Base-by-base conservation (phyloP, 2,329 filamentous ascomycete species). In the Apiospora koreana region DNA sequence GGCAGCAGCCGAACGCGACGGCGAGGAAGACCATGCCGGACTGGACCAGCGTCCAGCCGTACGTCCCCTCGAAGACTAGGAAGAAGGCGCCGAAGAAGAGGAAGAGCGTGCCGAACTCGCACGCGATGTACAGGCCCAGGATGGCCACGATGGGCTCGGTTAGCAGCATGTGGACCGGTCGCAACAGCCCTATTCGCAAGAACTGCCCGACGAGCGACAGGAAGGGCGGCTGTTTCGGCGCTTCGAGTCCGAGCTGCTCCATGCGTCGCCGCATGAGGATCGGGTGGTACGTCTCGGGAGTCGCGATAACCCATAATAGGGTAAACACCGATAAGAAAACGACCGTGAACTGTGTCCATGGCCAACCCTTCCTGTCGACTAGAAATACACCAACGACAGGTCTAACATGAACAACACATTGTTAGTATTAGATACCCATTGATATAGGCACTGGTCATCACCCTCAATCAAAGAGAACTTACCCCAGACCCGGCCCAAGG, bases 121-220 rank as follows among this genome's bases (percentile, higher is more conserved):
- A 85, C 0, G 86, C 79, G 0, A 85, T 81, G 73, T 88, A 88
- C 0, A 88, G 74, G 54, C 82, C 84, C 46, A 84, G 78, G 69
- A 90, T 88, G 14, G 86, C 85, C 1, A 91, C 86, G 46, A 92
- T 90, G 2, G 90, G 89, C 74, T 92, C 90, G 1, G 86, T 85
- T 50, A 89, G 76, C 9, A 92, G 82, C 83, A 93, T 89, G 62
- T 85, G 83, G 0, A 90, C 23, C 0, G 88, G 88, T 14, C 87
- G 81, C 21, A 87, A 71, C 1, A 88, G 76, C 1, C 84, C 83
- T 0, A 83, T 78, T 0, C 82, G 79, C 3, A 84, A 71, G 70
- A 87, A 85, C 1, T 72, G 23, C 25, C 73, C 74, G 35, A 82
- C 62, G 3, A 75, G 78, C 9, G 74, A 67, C 0, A 65, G 10